Conservation (phyloP, 139 green algal species). For the Chlorella sp. region DNA sequence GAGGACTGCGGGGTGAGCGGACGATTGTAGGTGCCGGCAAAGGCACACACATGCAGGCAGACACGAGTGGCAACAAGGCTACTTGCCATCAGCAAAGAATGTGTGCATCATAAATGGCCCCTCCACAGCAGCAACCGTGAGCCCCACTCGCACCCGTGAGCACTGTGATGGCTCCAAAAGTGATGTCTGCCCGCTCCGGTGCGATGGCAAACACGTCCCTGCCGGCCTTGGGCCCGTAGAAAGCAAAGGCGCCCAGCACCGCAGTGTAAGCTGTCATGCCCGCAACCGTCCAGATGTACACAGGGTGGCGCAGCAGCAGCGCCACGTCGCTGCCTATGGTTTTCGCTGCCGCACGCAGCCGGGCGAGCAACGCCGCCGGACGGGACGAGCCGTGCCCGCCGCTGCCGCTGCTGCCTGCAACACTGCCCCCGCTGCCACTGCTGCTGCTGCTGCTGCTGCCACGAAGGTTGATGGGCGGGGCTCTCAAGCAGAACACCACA, state of each 20-base stretch:
- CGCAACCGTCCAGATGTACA: conserved; percentile 30
- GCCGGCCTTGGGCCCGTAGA: conserved; percentile 79
- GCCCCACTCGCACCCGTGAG: conserved; percentile 54
- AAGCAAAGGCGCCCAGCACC: conserved; percentile 85
- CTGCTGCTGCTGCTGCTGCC: conserved; percentile 30
- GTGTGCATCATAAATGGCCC: not conserved
- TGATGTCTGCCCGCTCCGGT: conserved; percentile 71
- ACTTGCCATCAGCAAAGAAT: not conserved
- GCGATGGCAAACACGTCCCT: conserved; percentile 64
- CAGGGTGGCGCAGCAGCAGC: not conserved
- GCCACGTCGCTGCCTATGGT: not conserved
- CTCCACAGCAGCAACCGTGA: not conserved
- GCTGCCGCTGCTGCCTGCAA: not conserved
- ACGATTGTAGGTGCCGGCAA: no score
- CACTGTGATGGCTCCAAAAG: conserved; percentile 91
- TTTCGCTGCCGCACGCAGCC: not conserved
- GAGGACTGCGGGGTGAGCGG: no score
- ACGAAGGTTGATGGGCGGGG: conserved; percentile 65
- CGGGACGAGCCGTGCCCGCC: no score
- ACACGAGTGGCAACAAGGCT: not conserved
- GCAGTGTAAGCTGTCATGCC: conserved; percentile 75
- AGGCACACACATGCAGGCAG: no score
- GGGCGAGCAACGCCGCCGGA: not conserved
- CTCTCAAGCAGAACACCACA: conserved; percentile 59
- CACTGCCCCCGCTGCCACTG: not conserved